Conservation (phyloP, 179 eudicot genomes). For the Dionaea muscipula region DNA sequence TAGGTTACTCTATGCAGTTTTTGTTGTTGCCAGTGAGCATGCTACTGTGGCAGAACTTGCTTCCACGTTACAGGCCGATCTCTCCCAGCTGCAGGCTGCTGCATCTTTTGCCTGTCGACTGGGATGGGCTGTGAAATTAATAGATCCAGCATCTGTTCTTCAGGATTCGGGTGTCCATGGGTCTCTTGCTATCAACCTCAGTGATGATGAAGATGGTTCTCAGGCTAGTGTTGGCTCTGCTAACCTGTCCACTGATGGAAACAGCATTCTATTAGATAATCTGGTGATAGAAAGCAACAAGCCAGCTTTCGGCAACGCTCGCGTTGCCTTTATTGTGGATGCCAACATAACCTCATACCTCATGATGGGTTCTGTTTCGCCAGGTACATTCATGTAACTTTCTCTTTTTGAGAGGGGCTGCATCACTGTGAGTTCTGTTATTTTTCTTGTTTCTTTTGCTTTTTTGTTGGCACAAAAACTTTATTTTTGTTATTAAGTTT, state of each 20-base stretch:
- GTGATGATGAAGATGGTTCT: constrained; percentile 72
- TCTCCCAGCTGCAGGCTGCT: constrained; percentile 92
- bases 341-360: constrained; percentile 97
- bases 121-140: constrained; percentile 93
- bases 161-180: constrained; percentile 48
- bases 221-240: constrained; percentile 40
- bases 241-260: constrained; percentile 41
- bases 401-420: constrained; percentile 1
- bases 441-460: constrained; percentile 2
- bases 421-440: neutral
- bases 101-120: constrained; percentile 96
- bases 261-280: constrained; percentile 33
- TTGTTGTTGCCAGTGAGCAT: constrained; percentile 96
- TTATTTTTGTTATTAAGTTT: no score
- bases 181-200: constrained; percentile 30
- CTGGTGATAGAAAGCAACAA: constrained; percentile 40
- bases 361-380: constrained; percentile 99
- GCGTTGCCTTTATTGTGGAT: constrained; percentile 95
- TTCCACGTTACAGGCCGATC: constrained; percentile 86
- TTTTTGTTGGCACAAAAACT: neutral
- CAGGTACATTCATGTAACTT: constrained; percentile 40
- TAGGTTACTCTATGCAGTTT: constrained; percentile 95
- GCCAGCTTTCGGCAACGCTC: constrained; percentile 43
- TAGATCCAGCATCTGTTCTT: constrained; percentile 80
- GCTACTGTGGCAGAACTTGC: constrained; percentile 97